Conservation (phyloP, 129 eudicot genomes). For the Lonicera japonica region DNA sequence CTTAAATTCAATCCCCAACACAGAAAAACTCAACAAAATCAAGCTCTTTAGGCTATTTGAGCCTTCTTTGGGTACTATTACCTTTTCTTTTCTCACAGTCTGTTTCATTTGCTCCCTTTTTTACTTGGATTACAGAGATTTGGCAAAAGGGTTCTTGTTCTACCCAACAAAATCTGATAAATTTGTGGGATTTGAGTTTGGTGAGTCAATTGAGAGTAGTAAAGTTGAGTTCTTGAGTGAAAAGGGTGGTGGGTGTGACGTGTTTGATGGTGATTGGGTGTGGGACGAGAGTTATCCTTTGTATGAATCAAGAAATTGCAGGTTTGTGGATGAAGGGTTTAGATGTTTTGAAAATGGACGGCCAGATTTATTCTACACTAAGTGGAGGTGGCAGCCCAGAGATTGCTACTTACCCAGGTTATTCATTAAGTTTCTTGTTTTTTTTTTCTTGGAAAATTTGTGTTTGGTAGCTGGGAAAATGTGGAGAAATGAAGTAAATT, state of each 20-base stretch:
- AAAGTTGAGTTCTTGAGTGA: slow-evolving; percentile 64
- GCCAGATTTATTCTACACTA: slow-evolving; percentile 66
- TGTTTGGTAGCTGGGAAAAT: slow-evolving; percentile 11
- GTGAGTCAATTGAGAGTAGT: slow-evolving; percentile 9
- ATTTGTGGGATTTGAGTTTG: slow-evolving; percentile 44
- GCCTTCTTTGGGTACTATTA: slow-evolving; percentile 60
- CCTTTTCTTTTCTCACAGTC: slow-evolving; percentile 37
- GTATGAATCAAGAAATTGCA: slow-evolving; percentile 72
- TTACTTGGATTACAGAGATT: slow-evolving; percentile 66
- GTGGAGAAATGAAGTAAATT: neutral
- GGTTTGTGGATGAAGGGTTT: slow-evolving; percentile 84
- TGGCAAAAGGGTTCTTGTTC: slow-evolving; percentile 36
- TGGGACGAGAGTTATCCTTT: slow-evolving; percentile 96
- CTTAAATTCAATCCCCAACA: slow-evolving; percentile 15
- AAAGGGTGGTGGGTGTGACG: slow-evolving; percentile 58
- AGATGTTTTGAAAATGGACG: slow-evolving; percentile 89
- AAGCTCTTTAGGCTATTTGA: slow-evolving; percentile 61
- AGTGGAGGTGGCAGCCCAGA: slow-evolving; percentile 98
- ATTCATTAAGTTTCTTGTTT: neutral
- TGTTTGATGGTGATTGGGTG: slow-evolving; percentile 97
- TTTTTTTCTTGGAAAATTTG: neutral
- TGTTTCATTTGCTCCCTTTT: slow-evolving; percentile 51
- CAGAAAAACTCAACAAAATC: slow-evolving; percentile 35
- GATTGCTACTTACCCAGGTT: slow-evolving; percentile 91
- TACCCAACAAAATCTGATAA: slow-evolving; percentile 26